These are phyloP conservation scores for Macadamia tetraphylla DNA, from an alignment of 164 flowering plant genomes.

Conservation along the genomic window DNA sequence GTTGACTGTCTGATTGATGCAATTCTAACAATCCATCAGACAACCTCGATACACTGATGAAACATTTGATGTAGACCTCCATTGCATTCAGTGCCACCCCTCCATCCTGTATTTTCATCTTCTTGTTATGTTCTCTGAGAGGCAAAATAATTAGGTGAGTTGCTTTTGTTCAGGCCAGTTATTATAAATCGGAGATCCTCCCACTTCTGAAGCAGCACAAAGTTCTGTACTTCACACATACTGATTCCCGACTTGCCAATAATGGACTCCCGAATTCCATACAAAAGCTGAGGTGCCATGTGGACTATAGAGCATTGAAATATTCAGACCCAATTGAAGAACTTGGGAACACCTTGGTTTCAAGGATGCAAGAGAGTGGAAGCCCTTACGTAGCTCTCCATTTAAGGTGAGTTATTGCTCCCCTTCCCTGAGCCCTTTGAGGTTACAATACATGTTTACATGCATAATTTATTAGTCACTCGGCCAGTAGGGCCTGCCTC, in stretches of 20 bases:
- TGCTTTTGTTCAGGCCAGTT: conserved; percentile 50
- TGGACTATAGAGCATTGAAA: conserved; percentile 76
- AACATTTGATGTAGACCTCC: neutral
- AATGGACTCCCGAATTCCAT: conserved; percentile 67
- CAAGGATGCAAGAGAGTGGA: conserved; percentile 42
- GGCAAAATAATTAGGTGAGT: neutral
- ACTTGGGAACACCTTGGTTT: conserved; percentile 77
- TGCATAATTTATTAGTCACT: no score
- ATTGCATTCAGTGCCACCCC: neutral
- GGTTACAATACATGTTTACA: no score
- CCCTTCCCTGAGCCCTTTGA: neutral
- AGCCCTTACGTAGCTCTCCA: conserved; percentile 89
- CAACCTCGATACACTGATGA: neutral
- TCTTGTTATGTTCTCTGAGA: neutral
- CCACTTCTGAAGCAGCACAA: conserved; percentile 86
- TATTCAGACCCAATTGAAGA: conserved; percentile 83
- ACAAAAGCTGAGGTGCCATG: conserved; percentile 93
- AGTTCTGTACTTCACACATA: conserved; percentile 88
- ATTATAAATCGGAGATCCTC: conserved; percentile 76
- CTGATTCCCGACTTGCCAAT: conserved; percentile 94
- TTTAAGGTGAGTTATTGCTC: conserved; percentile 44
- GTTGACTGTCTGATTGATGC: neutral
- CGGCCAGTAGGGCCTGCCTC: no score
- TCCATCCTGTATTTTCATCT: neutral
- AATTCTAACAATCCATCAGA: neutral